These are phyloP conservation scores for Asclepias syriaca DNA, from an alignment of 257 asterid species.

Conservation along the genomic window DNA sequence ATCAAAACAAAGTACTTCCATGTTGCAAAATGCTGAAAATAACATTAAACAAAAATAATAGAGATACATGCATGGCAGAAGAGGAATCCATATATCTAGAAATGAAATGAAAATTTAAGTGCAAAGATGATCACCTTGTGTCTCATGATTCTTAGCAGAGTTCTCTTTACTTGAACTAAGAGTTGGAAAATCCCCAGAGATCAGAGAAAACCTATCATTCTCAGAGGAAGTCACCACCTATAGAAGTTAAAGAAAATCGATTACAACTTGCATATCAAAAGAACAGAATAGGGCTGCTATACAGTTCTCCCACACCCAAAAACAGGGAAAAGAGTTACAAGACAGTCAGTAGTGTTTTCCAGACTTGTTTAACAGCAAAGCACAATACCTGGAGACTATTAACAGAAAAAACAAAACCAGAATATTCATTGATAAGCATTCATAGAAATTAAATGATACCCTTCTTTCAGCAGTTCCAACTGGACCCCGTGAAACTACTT, in stretches of 20 bases:
- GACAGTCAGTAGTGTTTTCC: not conserved
- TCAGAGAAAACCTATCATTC: constrained; percentile 72
- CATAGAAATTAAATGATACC: constrained; percentile 41
- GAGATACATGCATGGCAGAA: not conserved
- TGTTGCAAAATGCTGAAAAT: not conserved
- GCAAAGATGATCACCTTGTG: constrained; percentile 43
- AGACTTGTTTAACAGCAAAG: not conserved
- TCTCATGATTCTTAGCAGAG: constrained; percentile 46
- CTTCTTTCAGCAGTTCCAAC: constrained; percentile 53
- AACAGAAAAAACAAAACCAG: constrained; percentile 8
- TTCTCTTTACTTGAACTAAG: constrained; percentile 71
- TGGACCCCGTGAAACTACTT: constrained; percentile 53
- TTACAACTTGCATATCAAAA: not conserved
- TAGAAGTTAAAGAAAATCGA: constrained; percentile 16
- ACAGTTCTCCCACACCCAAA: not conserved
- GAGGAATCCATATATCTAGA: not conserved
- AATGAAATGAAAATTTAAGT: not conserved
- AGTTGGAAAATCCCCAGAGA: constrained; percentile 92
- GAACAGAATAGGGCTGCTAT: not conserved
- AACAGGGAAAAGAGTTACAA: not conserved
- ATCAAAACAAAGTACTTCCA: not conserved
- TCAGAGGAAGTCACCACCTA: constrained; percentile 69
- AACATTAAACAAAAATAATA: not conserved
- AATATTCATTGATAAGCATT: not conserved
- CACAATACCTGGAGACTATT: not conserved